Evolutionary conservation across 768 basidiomycete species (phyloP).

Genomic region (Lyophyllum semitale): DNA sequence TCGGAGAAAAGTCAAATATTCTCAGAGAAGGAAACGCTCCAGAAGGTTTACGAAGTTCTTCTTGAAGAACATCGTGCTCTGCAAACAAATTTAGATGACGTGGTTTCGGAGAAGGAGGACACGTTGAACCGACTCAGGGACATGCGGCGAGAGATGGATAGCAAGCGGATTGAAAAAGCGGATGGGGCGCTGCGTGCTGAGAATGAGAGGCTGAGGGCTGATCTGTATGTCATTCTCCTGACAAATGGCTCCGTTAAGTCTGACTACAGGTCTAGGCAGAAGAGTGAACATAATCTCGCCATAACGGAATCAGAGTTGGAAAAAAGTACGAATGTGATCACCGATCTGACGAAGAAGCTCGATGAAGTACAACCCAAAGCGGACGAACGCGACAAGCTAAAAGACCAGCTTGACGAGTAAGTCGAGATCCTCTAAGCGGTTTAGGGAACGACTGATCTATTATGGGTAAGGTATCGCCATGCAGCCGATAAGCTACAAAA

Average conservation of each 20-base stretch:
- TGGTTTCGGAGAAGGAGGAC: slow-evolving; percentile 78
- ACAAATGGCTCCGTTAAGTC: slow-evolving; percentile 18
- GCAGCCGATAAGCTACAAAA: slow-evolving; percentile 91
- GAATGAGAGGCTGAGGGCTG: slow-evolving; percentile 76
- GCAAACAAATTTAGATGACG: slow-evolving; percentile 79
- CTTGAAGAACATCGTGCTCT: slow-evolving; percentile 74
- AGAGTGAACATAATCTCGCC: slow-evolving; percentile 90
- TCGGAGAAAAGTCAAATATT: slow-evolving; percentile 76
- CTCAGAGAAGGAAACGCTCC: slow-evolving; percentile 83
- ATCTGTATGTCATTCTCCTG: slow-evolving; percentile 66
- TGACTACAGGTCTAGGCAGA: slow-evolving; percentile 62
- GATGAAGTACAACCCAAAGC: slow-evolving; percentile 82
- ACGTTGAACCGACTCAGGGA: slow-evolving; percentile 62
- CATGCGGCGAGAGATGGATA: slow-evolving; percentile 59
- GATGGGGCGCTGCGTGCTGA: slow-evolving; percentile 80
- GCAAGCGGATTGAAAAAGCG: slow-evolving; percentile 64
- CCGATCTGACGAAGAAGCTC: slow-evolving; percentile 75
- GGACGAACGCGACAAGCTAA: slow-evolving; percentile 76
- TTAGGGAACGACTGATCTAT: background rate
- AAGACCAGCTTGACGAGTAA: slow-evolving; percentile 95
- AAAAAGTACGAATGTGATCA: slow-evolving; percentile 66
- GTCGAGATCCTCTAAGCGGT: slow-evolving; percentile 22
- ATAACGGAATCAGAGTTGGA: slow-evolving; percentile 83
- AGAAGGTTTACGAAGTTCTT: slow-evolving; percentile 77
- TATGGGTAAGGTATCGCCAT: slow-evolving; percentile 71